Evolutionary conservation across 768 basidiomycete genomes (phyloP), one percentile per base, ranked within the genome.

Genomic region (Amanita pallidorosea): DNA sequence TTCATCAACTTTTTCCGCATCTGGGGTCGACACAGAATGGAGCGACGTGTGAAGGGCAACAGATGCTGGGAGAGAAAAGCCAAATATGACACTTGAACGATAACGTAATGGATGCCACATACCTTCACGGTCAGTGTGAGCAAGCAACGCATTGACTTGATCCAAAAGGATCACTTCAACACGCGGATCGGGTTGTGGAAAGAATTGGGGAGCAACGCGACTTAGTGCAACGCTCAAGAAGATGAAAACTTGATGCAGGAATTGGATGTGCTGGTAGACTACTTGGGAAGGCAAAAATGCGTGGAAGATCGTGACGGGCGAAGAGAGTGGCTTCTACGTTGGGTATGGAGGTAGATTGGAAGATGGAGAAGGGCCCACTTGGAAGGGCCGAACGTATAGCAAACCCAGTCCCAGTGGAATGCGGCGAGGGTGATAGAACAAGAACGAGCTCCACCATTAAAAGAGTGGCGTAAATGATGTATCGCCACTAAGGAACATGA

Each of bases 161-260:
- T 75, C 72, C 17, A 75, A 67, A 42, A 77, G 62, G 12, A 68
- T 71, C 37, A 71, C 60, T 42, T 68, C 70, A 6, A 66, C 49
- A 5, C 60, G 55, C 3, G 61, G 59, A 34, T 71, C 67, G 5
- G 67, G 62, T 38, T 63, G 60, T 15, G 81, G 77, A 54, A 80
- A 75, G 50, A 91, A 67, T 27, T 78, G 76, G 0, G 89, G 89
- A 0, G 77, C 77, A 5, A 92, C 79, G 17, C 83, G 72, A 13
- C 76, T 78, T 8, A 90, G 72, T 0, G 86, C 88, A 35, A 89
- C 74, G 27, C 79, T 85, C 51, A 83, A 59, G 61, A 87, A 82
- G 58, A 88, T 66, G 64, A 88, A 90, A 23, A 87, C 60, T 55
- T 88, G 81, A 58, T 88, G 89, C 35, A 92, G 69, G 63, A 90